Evolutionary conservation across 257 asterid species (phyloP).

Genomic region (Scutellaria minor): DNA sequence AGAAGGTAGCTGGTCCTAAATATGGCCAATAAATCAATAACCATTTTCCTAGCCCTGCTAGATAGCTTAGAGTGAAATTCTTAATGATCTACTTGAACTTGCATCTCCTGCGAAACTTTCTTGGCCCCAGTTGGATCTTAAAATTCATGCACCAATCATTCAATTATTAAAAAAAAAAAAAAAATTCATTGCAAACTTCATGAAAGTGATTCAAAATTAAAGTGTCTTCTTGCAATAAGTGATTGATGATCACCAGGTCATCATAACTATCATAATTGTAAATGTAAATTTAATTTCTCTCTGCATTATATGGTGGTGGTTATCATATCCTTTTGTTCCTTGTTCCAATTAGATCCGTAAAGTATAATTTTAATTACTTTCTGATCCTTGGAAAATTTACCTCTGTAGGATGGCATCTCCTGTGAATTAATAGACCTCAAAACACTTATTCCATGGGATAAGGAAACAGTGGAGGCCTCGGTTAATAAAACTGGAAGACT

Average conservation of each 20-base stretch:
- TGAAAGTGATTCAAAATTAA: constrained; percentile 4
- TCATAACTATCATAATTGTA: not conserved
- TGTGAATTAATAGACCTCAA: constrained; percentile 93
- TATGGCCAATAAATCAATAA: constrained; percentile 1
- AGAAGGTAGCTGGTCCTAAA: constrained; percentile 59
- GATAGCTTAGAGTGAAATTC: constrained; percentile 1
- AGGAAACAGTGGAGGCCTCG: constrained; percentile 93
- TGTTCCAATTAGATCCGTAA: not conserved
- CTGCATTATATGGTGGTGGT: constrained; percentile 3
- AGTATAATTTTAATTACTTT: constrained; percentile 4
- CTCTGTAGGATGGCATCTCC: constrained; percentile 88
- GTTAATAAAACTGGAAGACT: constrained; percentile 94
- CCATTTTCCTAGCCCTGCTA: not conserved
- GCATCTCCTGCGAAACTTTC: constrained; percentile 21
- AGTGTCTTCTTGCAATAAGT: not conserved
- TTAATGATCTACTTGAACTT: constrained; percentile 6
- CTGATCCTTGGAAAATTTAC: constrained; percentile 16
- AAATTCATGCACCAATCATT: not conserved
- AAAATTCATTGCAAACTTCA: not conserved
- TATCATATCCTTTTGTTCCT: not conserved
- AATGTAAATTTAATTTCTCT: not conserved
- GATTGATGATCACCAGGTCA: constrained; percentile 4
- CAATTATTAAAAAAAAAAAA: not conserved
- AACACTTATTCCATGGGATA: constrained; percentile 97
- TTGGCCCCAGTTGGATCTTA: not conserved